Base-by-base conservation (phyloP, 2,329 filamentous ascomycete genomes). In the Pseudogymnoascus sp. region DNA sequence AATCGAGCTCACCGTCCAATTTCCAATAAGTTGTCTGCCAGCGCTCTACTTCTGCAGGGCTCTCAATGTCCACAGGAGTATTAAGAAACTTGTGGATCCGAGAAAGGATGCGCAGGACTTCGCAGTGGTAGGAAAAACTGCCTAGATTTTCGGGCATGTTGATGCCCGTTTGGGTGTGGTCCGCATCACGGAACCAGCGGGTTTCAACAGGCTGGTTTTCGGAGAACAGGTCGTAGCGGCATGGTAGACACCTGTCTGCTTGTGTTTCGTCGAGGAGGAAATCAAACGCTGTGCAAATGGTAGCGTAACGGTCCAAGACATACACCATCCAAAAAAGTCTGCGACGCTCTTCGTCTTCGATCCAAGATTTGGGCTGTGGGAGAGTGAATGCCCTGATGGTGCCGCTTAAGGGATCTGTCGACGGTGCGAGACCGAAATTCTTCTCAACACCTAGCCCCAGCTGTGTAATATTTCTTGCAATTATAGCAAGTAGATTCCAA, bases 281-380 rank as follows among this genome's bases (percentile, higher is more conserved):
- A 66, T 95, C 90, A 66, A 96, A 96, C 0, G 91, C 90, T 0
- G 92, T 96, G 0, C 90, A 87, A 60, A 96, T 86, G 0, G 91
- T 96, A 0, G 90, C 90, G 69, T 95, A 96, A 57, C 92, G 82
- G 70, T 96, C 92, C 4, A 96, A 79, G 10, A 96, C 75, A 69
- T 95, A 96, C 9, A 95, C 85, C 85, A 95, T 92, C 92, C 92
- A 96, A 72, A 96, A 95, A 0, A 96, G 76, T 23, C 92, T 80
- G 26, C 92, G 81, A 26, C 91, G 79, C 39, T 89, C 88, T 71
- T 96, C 92, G 63, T 96, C 91, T 70, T 96, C 91, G 60, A 95
- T 87, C 72, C 92, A 96, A 63, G 90, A 88, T 57, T 83, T 85
- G 0, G 92, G 82, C 63, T 95, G 90, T 0, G 90, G 88, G 0